Evolutionary conservation across 1,139 yeast species (phyloP).

Genomic region (Meyerozyma guilliermondii): DNA sequence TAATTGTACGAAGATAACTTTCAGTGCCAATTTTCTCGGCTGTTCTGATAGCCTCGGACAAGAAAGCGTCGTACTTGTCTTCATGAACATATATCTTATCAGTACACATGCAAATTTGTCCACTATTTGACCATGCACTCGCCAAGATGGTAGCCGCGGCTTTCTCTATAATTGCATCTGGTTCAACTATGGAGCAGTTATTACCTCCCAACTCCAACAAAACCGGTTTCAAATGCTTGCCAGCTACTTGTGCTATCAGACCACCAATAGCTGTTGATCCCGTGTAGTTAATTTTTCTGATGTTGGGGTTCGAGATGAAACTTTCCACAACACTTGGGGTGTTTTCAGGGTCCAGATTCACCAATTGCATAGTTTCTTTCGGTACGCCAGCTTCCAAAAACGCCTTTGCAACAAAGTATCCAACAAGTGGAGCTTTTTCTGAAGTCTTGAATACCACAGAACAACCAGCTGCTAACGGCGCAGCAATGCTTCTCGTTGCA

Average conservation of each 20-base stretch:
- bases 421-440: constrained; percentile 29
- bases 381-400: constrained; percentile 40
- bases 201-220: constrained; percentile 44
- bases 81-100: constrained; percentile 33
- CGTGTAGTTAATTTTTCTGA: constrained; percentile 38
- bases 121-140: constrained; percentile 38
- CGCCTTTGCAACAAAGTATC: constrained; percentile 26
- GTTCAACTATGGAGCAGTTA: constrained; percentile 27
- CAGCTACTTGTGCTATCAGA: constrained; percentile 28
- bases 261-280: constrained; percentile 39
- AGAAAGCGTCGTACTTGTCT: constrained; percentile 23
- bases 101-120: constrained; percentile 45
- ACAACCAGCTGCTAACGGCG: constrained; percentile 49
- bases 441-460: constrained; percentile 40
- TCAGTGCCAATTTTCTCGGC: constrained; percentile 10
- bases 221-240: constrained; percentile 45
- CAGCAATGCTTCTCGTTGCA: constrained; percentile 30
- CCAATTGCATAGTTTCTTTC: constrained; percentile 25
- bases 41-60: constrained; percentile 18
- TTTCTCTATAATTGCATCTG: constrained; percentile 27
- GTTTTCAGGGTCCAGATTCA: constrained; percentile 26
- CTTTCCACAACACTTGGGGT: constrained; percentile 18
- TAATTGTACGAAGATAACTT: constrained; percentile 21
- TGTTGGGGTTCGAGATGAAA: constrained; percentile 20
- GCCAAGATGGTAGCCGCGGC: constrained; percentile 26